These are phyloP conservation scores for Hymenoscyphus albidus DNA, from an alignment of 2,329 filamentous ascomycete genomes.

Conservation along the genomic window DNA sequence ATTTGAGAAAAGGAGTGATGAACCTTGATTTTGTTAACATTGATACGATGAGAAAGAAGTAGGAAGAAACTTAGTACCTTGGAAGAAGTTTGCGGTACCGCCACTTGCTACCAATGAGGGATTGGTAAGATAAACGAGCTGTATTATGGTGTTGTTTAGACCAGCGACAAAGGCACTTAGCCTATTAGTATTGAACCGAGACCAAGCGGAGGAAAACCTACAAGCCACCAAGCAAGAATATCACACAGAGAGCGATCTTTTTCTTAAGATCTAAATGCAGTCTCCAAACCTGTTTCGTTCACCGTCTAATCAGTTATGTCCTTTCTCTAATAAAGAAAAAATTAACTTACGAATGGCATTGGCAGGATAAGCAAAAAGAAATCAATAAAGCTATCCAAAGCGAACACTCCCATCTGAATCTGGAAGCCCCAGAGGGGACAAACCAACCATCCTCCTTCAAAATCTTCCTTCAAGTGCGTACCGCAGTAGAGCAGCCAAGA, in stretches of 20 bases:
- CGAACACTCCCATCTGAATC: not conserved
- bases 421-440: not conserved
- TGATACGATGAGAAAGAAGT: not conserved
- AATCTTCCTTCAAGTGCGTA: not conserved
- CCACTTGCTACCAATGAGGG: not conserved
- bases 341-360: not conserved
- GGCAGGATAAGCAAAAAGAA: not conserved
- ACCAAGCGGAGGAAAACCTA: not conserved
- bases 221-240: not conserved
- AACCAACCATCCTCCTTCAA: not conserved
- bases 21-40: not conserved
- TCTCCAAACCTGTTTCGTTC: not conserved
- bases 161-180: not conserved
- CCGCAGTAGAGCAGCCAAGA: not conserved
- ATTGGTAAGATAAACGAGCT: not conserved
- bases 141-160: not conserved
- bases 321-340: not conserved
- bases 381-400: not conserved
- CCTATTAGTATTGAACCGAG: not conserved
- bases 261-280: not conserved
- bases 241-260: not conserved
- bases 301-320: not conserved
- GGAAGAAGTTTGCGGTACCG: not conserved
- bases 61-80: not conserved
- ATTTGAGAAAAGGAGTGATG: not conserved